Evolutionary conservation across 352 stramenopile genomes (phyloP), one percentile per base, ranked within the genome.

Genomic region (Phytopythium oedochilum): DNA sequence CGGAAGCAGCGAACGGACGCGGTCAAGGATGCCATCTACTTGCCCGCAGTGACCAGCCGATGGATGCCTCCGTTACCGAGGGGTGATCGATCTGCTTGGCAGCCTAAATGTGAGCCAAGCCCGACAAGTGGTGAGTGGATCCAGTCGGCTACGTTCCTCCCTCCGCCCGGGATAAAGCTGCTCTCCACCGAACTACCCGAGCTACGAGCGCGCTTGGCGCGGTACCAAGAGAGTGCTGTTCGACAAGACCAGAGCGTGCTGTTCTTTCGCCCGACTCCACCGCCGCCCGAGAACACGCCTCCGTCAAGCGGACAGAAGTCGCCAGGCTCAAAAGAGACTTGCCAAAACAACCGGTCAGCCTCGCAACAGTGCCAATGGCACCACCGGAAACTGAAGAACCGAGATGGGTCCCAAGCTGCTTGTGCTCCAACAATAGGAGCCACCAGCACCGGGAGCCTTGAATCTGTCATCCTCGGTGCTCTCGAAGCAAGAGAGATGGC

Each of bases 101-200:
- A 22, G 7, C 12, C 40, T 11, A 10, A 26, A 6, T 10, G 14
- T 4, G 14, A 7, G 26, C 9, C 23, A 11, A 20, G 7, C 1
- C 44, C 15, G 31, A 15, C 5, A 5, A 17, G 15, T 17, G 17
- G 9, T 3, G 47, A 12, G 6, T 42, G 47, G 47, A 11, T 43
- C 8, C 18, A 20, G 14, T 22, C 28, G 23, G 2, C n/a, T 0
- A 4, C 14, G 8, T 39, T 53, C 12, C 6, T 15, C 12, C 20
- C 18, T 10, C 46, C 46, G 7, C 31, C 65, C 22, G 70, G 70
- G 2, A 66, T 63, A 15, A 72, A 69, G 18, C 25, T 80, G 26
- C 57, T 78, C 17, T 78, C 73, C 8, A 69, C 74, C 3, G 71
- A 82, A 25, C 32, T 87, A 2, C 50, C 71, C 2, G 58, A 55